These are phyloP conservation scores for Gillenia trifoliata DNA, from an alignment of 306 rosid species.

Conservation along the genomic window DNA sequence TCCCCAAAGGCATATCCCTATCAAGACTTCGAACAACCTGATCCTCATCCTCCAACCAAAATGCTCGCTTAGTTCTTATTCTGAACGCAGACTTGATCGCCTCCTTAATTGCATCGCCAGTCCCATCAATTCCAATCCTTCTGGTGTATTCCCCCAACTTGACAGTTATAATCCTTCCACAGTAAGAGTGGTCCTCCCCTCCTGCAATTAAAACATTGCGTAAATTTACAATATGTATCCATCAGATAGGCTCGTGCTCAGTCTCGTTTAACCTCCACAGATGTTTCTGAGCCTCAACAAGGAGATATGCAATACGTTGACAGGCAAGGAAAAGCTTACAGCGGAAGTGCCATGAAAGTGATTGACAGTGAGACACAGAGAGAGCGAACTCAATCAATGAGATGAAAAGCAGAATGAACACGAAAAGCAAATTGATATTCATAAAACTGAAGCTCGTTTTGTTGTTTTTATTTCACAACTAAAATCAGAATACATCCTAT, in stretches of 20 bases:
- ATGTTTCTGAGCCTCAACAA: neutral
- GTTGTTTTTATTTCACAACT: neutral
- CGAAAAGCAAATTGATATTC: neutral
- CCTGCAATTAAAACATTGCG: constrained; percentile 29
- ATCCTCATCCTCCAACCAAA: constrained; percentile 88
- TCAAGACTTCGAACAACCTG: constrained; percentile 72
- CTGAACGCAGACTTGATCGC: constrained; percentile 72
- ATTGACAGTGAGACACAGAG: neutral
- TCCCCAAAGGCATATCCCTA: constrained; percentile 82
- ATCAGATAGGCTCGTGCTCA: neutral
- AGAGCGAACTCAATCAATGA: neutral
- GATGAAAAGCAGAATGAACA: neutral
- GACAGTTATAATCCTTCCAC: constrained; percentile 75
- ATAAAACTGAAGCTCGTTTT: neutral
- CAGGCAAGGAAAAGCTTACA: neutral
- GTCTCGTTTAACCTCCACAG: neutral
- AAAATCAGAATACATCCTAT: neutral
- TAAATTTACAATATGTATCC: neutral
- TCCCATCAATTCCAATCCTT: constrained; percentile 76
- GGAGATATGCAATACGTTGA: neutral
- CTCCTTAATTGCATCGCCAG: constrained; percentile 74
- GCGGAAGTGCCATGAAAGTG: neutral
- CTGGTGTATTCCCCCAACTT: constrained; percentile 78
- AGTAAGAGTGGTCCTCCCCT: constrained; percentile 54
- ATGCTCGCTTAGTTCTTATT: constrained; percentile 69